These are phyloP conservation scores for Mrakia blollopis DNA, from an alignment of 768 basidiomycete genomes.

Conservation along the genomic window DNA sequence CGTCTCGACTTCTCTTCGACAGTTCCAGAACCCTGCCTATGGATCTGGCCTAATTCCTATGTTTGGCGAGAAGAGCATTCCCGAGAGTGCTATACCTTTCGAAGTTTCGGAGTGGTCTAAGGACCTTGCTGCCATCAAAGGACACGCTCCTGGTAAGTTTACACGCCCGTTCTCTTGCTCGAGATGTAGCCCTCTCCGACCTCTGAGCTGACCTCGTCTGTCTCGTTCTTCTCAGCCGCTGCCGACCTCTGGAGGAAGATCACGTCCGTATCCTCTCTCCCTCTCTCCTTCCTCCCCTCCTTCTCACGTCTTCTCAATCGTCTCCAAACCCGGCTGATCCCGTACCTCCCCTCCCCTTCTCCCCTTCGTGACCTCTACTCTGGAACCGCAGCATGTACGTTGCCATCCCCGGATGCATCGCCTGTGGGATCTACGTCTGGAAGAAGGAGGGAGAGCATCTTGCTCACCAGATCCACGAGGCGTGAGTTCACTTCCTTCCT, in stretches of 20 bases:
- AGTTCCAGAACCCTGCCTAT: neutral
- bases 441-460: constrained; percentile 30
- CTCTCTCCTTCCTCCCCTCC: neutral
- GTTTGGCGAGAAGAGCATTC: constrained; percentile 12
- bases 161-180: neutral
- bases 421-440: constrained; percentile 21
- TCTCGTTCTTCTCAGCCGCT: constrained; percentile 15
- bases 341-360: neutral
- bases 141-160: constrained; percentile 31
- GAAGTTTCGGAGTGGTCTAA: constrained; percentile 18
- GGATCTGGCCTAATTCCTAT: constrained; percentile 18
- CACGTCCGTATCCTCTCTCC: constrained; percentile 20
- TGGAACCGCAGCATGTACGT: constrained; percentile 22
- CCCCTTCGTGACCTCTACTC: neutral
- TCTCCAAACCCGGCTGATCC: neutral
- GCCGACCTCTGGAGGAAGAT: constrained; percentile 33
- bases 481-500: constrained; percentile 15
- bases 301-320: neutral
- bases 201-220: neutral
- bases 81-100: constrained; percentile 24
- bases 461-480: constrained; percentile 31
- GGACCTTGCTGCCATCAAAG: constrained; percentile 16
- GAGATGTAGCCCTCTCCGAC: neutral
- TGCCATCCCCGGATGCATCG: constrained; percentile 21
- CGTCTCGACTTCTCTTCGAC: no score